Conservation (phyloP, 2,329 filamentous ascomycete genomes). For the Aspergillus pseudoglaucus region DNA sequence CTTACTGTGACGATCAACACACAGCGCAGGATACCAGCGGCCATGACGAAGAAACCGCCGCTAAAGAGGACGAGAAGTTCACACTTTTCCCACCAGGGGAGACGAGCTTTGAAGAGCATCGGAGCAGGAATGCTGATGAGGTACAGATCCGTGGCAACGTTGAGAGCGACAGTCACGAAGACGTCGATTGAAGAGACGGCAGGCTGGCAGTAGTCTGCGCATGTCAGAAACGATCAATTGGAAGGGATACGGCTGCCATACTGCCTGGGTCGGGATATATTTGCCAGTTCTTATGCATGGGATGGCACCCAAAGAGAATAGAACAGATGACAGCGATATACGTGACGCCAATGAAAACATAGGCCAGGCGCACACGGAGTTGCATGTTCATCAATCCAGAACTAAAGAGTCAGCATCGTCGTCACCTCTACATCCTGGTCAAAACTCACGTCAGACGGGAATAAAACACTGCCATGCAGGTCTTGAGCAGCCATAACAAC, state of each 20-base stretch:
- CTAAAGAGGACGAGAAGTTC: constrained; percentile 50
- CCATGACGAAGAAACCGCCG: constrained; percentile 51
- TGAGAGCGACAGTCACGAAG: constrained; percentile 48
- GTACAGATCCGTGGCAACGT: constrained; percentile 53
- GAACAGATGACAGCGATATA: constrained; percentile 47
- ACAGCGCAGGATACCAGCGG: constrained; percentile 49
- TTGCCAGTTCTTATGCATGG: constrained; percentile 52
- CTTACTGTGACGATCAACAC: constrained; percentile 43
- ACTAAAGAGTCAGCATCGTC: constrained; percentile 19
- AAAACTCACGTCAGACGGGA: constrained; percentile 43
- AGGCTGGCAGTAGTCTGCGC: constrained; percentile 41
- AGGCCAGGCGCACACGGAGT: constrained; percentile 46
- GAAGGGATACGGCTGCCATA: constrained; percentile 22
- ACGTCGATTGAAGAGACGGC: constrained; percentile 47
- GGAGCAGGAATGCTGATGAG: constrained; percentile 55
- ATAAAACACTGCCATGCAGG: constrained; percentile 53
- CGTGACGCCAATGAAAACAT: constrained; percentile 43
- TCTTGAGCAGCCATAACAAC: constrained; percentile 49
- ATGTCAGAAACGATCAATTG: not conserved
- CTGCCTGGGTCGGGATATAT: constrained; percentile 53
- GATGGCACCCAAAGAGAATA: constrained; percentile 48
- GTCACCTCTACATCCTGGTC: not conserved
- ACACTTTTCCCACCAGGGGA: constrained; percentile 46
- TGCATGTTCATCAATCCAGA: constrained; percentile 36
- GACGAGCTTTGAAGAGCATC: constrained; percentile 49